These are phyloP conservation scores for Protomyces inouyei DNA, from an alignment of 1,139 yeast genomes.

Conservation along the genomic window DNA sequence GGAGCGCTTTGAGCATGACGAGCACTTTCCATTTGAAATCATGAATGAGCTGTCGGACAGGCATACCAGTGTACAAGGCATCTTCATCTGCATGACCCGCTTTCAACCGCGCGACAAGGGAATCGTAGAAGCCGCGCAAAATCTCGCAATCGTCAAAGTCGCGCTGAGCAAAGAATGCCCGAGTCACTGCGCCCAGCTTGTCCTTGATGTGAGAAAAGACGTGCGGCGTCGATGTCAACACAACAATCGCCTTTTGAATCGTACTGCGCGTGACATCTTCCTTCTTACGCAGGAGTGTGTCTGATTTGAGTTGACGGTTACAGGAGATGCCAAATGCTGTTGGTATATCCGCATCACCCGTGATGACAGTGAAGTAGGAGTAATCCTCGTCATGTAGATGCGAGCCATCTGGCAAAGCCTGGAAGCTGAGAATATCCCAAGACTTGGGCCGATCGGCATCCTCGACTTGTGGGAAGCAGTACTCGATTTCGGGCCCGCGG, in stretches of 20 bases:
- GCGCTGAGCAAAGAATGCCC: constrained; percentile 75
- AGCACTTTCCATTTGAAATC: constrained; percentile 60
- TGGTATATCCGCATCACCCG: constrained; percentile 36
- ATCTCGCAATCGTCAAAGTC: constrained; percentile 67
- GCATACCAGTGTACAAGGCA: constrained; percentile 40
- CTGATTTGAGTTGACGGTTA: constrained; percentile 71
- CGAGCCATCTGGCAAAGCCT: constrained; percentile 93
- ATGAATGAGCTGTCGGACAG: constrained; percentile 60
- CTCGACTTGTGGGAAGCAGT: constrained; percentile 48
- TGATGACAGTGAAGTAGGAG: constrained; percentile 79
- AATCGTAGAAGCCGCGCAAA: constrained; percentile 68
- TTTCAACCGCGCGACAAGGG: constrained; percentile 45
- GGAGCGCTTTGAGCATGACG: constrained; percentile 65
- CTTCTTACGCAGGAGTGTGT: constrained; percentile 54
- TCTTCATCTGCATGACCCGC: constrained; percentile 2
- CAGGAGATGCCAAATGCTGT: constrained; percentile 93
- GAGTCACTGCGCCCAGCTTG: constrained; percentile 81
- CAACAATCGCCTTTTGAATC: constrained; percentile 86
- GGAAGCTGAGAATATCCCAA: constrained; percentile 91
- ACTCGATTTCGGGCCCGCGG: constrained; percentile 92
- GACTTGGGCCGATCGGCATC: constrained; percentile 51
- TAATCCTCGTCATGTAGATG: constrained; percentile 89
- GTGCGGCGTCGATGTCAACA: constrained; percentile 80
- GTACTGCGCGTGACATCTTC: constrained; percentile 77
- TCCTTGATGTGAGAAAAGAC: constrained; percentile 75